Base-by-base conservation (phyloP, 768 basidiomycete species). In the Stropharia rugosoannulata region DNA sequence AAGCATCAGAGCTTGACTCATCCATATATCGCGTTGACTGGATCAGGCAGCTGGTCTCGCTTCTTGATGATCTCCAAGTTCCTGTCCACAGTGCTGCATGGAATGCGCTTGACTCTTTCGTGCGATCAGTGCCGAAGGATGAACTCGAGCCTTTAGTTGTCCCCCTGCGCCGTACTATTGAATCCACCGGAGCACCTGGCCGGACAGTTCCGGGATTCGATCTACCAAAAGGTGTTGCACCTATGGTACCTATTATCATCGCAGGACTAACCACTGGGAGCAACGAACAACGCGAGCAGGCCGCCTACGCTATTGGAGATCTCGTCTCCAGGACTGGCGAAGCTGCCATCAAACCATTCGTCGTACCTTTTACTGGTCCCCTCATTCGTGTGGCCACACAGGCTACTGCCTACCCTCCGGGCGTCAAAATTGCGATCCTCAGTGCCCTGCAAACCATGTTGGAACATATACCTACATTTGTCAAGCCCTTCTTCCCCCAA, bases 401-500 rank as follows among this genome's bases (percentile, higher is more conserved):
- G 68, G 88, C 90, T 1, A 86, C 88, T 40, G 87, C 90, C 0
- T 91, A 94, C 69, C 94, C 97, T 6, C 90, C 95, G 0, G 91
- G 87, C 18, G 94, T 98, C 70, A 98, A 98, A 74, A 85, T 84
- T 4, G 95, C 89, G 11, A 95, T 99, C 61, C 80, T 99, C 29
- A 83, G 81, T 35, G 92, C 95, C 5, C 80, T 99, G 48, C 83
- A 86, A 0, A 83, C 86, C 18, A 92, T 98, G 84, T 77, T 98
- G 41, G 85, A 86, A 59, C 81, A 83, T 43, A 95, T 97, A 19
- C 95, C 95, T 0, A 75, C 80, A 3, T 91, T 96, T 62, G 93
- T 98, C 62, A 93, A 91, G 69, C 96, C 96, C 2, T 98, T 98
- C 86, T 98, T 98, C 82, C 97, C 96, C 2, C 97, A 98, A 64